Evolutionary conservation across 495 filamentous ascomycete species (phyloP), one percentile per base, ranked within the genome.

Genomic region (Aspergillus bridgeri): DNA sequence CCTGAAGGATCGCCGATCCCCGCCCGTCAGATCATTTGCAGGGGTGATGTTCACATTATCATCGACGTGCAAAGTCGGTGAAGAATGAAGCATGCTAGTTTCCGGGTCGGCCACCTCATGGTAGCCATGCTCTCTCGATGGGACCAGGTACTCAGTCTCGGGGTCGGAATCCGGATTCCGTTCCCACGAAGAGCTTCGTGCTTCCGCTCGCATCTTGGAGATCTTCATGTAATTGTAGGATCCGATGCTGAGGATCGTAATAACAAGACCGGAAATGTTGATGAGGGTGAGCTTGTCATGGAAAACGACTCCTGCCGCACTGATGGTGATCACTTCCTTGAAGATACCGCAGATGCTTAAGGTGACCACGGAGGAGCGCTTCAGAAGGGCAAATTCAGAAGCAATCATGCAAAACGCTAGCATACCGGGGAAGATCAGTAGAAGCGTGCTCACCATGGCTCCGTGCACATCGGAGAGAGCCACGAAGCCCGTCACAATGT

Each of bases 291-390:
- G 83, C 51, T 81, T 82, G 65, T 99, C 95, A 62, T 92, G 84
- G 75, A 97, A 99, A 6, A 95, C 85, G 15, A 95, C 70, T 19
- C 89, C 89, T 0, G 94, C 95, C 2, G 91, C 91, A 42, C 85
- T 85, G 66, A 99, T 98, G 6, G 95, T 99, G 52, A 99, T 86
- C 11, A 96, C 95, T 74, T 99, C 95, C 73, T 99, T 99, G 80
- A 99, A 98, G 52, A 98, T 99, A 48, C 95, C 95, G 60, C 92
- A 95, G 54, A 99, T 97, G 51, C 88, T 92, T 49, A 99, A 81
- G 0, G 95, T 98, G 48, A 99, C 95, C 52, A 99, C 95, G 6
- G 88, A 92, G 5, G 92, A 98, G 29, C 95, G 91, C 78, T 97
- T 87, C 45, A 99, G 80, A 25, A 99, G 81, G 47, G 95, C 93